phyloP scores from a whole-genome alignment of 1,284 basidiomycete species.

The Trichosporon sp. region DNA sequence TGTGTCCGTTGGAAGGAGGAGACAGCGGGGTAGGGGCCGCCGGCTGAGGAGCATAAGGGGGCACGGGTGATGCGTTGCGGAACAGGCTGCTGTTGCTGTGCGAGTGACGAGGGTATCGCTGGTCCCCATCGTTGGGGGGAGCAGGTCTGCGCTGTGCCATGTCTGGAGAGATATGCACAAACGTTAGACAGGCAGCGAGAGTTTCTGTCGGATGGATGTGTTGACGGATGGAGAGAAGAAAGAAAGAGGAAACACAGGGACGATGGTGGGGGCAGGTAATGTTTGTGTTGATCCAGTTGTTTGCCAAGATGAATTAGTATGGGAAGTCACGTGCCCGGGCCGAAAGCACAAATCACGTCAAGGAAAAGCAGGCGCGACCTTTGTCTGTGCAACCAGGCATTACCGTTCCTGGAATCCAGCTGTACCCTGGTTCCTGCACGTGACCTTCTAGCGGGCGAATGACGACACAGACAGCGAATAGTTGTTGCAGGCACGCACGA shows the following conservation, averaged over 20 bases:
- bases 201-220: neutral
- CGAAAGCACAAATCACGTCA: neutral
- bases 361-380: conserved; percentile 12
- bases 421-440: neutral
- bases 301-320: conserved; percentile 16
- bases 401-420: conserved; percentile 2
- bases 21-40: neutral
- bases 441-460: neutral
- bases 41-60: conserved; percentile 20
- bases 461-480: neutral
- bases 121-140: conserved; percentile 8
- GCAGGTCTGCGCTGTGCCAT: conserved; percentile 11
- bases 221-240: conserved; percentile 17
- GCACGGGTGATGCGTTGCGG: conserved; percentile 30
- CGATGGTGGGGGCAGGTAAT: conserved; percentile 4
- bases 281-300: conserved; percentile 7
- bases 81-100: conserved; percentile 13
- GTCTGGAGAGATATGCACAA: conserved; percentile 8
- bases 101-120: conserved; percentile 9
- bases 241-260: conserved; percentile 21
- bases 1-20: neutral
- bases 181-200: neutral
- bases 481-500: neutral
- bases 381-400: neutral
- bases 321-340: neutral